These are phyloP conservation scores for Proliferodiscus dingleyae DNA, from an alignment of 2,329 filamentous ascomycete species.

Conservation along the genomic window DNA sequence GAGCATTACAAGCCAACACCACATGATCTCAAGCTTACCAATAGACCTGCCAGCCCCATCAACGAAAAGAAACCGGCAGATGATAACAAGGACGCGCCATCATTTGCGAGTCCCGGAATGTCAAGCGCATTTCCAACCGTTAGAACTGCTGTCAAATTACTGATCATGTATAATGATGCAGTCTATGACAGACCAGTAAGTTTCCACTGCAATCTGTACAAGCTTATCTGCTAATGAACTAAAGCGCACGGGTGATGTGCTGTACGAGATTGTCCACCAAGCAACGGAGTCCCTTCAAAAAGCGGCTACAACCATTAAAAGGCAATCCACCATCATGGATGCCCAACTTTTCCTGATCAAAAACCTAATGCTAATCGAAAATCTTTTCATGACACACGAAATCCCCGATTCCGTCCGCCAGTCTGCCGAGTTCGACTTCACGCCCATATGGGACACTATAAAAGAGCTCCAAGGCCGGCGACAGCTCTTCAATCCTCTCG, in stretches of 20 bases:
- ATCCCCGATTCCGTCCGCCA: constrained; percentile 64
- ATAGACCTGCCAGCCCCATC: constrained; percentile 37
- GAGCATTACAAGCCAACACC: constrained; percentile 27
- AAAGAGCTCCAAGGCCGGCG: constrained; percentile 38
- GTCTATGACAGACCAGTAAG: constrained; percentile 30
- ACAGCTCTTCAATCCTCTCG: constrained; percentile 51
- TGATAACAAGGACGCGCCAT: constrained; percentile 47
- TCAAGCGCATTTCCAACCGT: constrained; percentile 56
- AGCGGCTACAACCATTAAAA: constrained; percentile 67
- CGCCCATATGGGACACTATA: constrained; percentile 60
- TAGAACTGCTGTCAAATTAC: constrained; percentile 52
- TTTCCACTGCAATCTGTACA: no score
- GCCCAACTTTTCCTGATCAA: constrained; percentile 90
- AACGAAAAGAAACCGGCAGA: constrained; percentile 29
- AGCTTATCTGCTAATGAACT: constrained; percentile 12
- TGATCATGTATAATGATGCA: constrained; percentile 53
- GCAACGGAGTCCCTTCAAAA: constrained; percentile 78
- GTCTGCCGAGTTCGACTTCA: constrained; percentile 53
- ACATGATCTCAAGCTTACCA: constrained; percentile 25
- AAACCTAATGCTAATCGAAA: constrained; percentile 90
- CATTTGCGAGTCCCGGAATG: constrained; percentile 48
- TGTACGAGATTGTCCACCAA: constrained; percentile 81
- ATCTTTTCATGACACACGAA: constrained; percentile 92
- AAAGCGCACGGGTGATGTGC: constrained; percentile 47
- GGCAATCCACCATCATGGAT: constrained; percentile 60